Evolutionary conservation across 225 moss, liverwort and hornwort genomes (phyloP).

Genomic region (Bryum argenteum): DNA sequence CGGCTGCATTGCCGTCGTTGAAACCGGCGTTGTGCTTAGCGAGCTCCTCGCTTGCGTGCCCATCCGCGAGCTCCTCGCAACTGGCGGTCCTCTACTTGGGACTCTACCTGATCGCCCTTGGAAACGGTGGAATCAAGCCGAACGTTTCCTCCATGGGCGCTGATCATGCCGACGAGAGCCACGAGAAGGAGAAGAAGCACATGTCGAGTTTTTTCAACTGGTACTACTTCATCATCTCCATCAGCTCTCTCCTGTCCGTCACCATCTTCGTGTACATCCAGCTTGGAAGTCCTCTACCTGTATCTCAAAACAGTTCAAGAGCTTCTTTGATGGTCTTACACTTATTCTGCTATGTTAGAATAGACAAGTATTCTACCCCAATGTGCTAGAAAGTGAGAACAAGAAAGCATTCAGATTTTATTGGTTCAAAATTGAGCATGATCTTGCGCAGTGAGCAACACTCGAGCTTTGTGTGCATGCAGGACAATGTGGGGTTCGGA

Average conservation of each 20-base stretch:
- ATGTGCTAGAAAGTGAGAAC: too few species aligned
- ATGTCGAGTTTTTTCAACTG: constrained; percentile 99
- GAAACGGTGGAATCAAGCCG: constrained; percentile 95
- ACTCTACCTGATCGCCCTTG: constrained; percentile 89
- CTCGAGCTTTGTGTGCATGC: too few species aligned
- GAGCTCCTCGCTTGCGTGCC: constrained; percentile 54
- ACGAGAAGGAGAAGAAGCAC: constrained; percentile 73
- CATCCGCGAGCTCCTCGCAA: constrained; percentile 61
- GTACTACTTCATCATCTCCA: constrained; percentile 93
- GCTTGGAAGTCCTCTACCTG: constrained; percentile 38
- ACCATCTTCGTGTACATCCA: constrained; percentile 86
- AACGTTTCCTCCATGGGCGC: constrained; percentile 97
- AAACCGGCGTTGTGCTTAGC: constrained; percentile 67
- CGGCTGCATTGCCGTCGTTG: constrained; percentile 68
- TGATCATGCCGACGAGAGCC: constrained; percentile 89
- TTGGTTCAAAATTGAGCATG: too few species aligned
- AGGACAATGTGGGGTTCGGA: constrained; percentile 65
- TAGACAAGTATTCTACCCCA: too few species aligned
- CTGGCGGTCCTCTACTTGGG: constrained; percentile 72
- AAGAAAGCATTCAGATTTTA: too few species aligned
- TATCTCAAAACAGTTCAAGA: too few species aligned
- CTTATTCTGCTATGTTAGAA: too few species aligned
- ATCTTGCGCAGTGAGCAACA: too few species aligned
- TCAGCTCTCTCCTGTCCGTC: constrained; percentile 95
- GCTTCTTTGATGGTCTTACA: too few species aligned